phyloP scores from a whole-genome alignment of 2,329 filamentous ascomycete species.

The Periconia digitata region DNA sequence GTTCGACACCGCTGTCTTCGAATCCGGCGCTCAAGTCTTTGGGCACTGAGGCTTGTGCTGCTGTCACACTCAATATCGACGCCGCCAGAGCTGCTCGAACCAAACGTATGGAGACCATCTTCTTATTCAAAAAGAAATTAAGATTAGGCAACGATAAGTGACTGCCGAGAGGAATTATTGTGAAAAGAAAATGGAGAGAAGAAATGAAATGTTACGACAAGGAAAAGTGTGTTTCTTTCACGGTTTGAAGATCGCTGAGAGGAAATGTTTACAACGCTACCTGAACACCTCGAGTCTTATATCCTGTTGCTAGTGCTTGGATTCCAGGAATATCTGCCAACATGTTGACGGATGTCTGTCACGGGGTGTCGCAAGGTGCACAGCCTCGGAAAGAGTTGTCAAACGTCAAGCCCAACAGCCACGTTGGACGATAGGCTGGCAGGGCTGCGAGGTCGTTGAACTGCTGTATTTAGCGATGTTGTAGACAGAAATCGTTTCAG shows the following conservation, averaged over 20 bases:
- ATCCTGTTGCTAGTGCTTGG: not conserved
- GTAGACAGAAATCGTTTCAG: constrained; percentile 9
- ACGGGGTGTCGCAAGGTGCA: not conserved
- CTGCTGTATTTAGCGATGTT: constrained; percentile 7
- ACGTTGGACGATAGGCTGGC: not conserved
- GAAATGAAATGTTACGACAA: too few species aligned
- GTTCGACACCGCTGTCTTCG: constrained; percentile 11
- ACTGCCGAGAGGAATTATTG: not conserved
- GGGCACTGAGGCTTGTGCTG: constrained; percentile 12
- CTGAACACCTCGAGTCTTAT: constrained; percentile 2
- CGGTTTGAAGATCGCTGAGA: not conserved
- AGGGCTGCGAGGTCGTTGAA: not conserved
- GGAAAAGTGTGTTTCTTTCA: not conserved
- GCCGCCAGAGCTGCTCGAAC: constrained; percentile 5
- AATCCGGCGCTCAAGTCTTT: constrained; percentile 21
- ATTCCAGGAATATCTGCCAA: constrained; percentile 2
- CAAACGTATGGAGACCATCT: constrained; percentile 11
- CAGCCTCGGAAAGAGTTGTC: constrained; percentile 1
- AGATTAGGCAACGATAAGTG: constrained; percentile 3
- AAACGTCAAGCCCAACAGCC: not conserved
- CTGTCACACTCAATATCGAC: constrained; percentile 1
- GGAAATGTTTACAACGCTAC: not conserved
- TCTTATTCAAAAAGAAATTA: not conserved
- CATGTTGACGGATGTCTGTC: not conserved
- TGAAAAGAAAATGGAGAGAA: not conserved